These are phyloP conservation scores for Vigna hirtella DNA, from an alignment of 306 rosid species.

Conservation along the genomic window DNA sequence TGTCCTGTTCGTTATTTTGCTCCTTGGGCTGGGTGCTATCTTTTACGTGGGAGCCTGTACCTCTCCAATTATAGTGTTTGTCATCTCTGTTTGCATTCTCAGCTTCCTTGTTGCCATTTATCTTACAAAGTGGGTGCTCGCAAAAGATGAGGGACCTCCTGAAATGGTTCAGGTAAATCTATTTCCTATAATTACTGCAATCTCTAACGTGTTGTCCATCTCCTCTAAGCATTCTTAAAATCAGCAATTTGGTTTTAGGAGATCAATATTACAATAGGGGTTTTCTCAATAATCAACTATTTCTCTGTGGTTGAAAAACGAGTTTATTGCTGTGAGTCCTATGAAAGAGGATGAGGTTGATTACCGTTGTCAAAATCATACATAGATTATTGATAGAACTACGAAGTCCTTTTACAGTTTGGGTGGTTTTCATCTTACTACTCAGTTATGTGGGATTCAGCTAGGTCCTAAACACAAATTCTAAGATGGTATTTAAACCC, in stretches of 20 bases:
- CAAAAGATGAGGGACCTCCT: slow-evolving; percentile 98
- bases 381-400: background rate
- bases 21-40: slow-evolving; percentile 74
- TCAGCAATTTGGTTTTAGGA: slow-evolving; percentile 17
- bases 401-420: background rate
- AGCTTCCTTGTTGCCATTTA: slow-evolving; percentile 84
- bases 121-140: slow-evolving; percentile 93
- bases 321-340: no score
- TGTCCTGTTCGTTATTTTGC: slow-evolving; percentile 65
- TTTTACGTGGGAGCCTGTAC: slow-evolving; percentile 91
- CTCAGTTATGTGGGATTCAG: background rate
- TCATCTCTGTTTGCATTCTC: slow-evolving; percentile 84
- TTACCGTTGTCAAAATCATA: background rate
- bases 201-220: slow-evolving; percentile 6
- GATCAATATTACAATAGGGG: background rate
- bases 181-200: slow-evolving; percentile 28
- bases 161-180: slow-evolving; percentile 95
- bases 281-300: background rate
- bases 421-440: background rate
- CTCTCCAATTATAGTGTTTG: slow-evolving; percentile 89
- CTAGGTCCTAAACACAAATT: background rate
- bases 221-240: background rate
- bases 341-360: slow-evolving; percentile 1
- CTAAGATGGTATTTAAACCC: background rate
- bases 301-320: background rate